Base-by-base conservation (phyloP, 2,329 filamentous ascomycete species). In the Teratosphaeria viscida region DNA sequence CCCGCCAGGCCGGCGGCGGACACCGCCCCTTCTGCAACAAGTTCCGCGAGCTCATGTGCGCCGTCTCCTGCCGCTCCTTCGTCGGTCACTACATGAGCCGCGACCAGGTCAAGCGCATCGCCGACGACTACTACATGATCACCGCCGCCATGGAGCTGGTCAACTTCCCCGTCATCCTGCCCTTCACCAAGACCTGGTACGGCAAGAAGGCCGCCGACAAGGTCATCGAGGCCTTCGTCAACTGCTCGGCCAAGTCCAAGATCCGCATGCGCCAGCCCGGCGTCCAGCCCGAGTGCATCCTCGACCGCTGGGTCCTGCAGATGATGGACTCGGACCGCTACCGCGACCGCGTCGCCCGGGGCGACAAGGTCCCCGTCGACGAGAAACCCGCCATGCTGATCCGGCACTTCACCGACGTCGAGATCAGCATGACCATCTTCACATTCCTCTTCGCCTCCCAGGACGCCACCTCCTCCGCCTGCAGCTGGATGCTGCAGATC, bases 401-500 rank as follows among this genome's bases (percentile, higher is more conserved):
- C 59, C 89, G 92, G 71, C 85, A 89, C 67, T 97, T 96, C 76
- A 86, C 82, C 75, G 89, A 97, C 73, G 88, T 87, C 69, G 92
- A 97, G 76, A 96, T 97, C 70, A 83, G 90, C 59, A 89, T 94
- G 80, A 96, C 92, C 27, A 74, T 97, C 70, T 96, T 96, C 78
- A 95, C 92, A 56, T 96, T 97, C 80, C 82, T 97, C 62, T 97
- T 97, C 76, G 92, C 94, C 62, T 96, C 92, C 3, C 94, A 97
- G 77, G 94, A 99, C 74, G 94, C 94, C 65, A 96, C 94, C 63
- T 94, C 88, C 77, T 95, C 90, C 70, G 92, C 94, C 62, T 85
- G 84, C 69, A 96, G 92, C 57, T 97, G 94, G 91, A 78, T 97
- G 64, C 96, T 96, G 82, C 94, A 99, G 78, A 83, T 90, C 70